phyloP scores from a whole-genome alignment of 352 stramenopile genomes.

The Salisapilia sapeloensis region DNA sequence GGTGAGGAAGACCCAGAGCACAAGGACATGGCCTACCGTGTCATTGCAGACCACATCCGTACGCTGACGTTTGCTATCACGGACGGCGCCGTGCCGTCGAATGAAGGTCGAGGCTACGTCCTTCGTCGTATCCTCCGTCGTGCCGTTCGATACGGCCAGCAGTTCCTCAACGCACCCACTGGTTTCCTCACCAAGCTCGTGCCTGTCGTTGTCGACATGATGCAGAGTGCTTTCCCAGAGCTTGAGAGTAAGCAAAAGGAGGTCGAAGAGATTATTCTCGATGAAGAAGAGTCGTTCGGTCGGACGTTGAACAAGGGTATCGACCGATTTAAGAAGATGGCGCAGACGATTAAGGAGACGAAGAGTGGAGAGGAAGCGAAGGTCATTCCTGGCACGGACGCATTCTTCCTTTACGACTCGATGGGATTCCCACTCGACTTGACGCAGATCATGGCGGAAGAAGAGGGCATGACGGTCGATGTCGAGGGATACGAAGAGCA shows the following conservation, averaged over 20 bases:
- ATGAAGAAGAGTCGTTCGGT: slow-evolving; percentile 94
- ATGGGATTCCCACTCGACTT: slow-evolving; percentile 98
- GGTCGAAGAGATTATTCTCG: slow-evolving; percentile 89
- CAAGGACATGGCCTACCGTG: slow-evolving; percentile 86
- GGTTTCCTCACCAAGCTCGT: slow-evolving; percentile 94
- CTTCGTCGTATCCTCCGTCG: slow-evolving; percentile 95
- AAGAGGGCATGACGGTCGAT: slow-evolving; percentile 89
- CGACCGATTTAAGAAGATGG: slow-evolving; percentile 82
- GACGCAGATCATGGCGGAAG: slow-evolving; percentile 95
- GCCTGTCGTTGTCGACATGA: slow-evolving; percentile 85
- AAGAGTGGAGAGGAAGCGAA: slow-evolving; percentile 26
- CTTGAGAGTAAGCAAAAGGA: slow-evolving; percentile 81
- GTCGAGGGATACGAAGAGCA: slow-evolving; percentile 87
- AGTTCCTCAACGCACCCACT: slow-evolving; percentile 90
- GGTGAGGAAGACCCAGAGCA: slow-evolving; percentile 81
- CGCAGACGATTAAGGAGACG: slow-evolving; percentile 37
- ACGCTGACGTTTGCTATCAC: slow-evolving; percentile 96
- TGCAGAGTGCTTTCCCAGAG: slow-evolving; percentile 93
- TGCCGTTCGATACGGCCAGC: slow-evolving; percentile 94
- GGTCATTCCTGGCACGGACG: slow-evolving; percentile 87
- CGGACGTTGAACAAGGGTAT: slow-evolving; percentile 91
- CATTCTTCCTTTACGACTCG: slow-evolving; percentile 98
- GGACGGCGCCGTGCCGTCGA: slow-evolving; percentile 93
- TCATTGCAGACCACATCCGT: slow-evolving; percentile 96
- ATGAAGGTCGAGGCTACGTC: slow-evolving; percentile 97